Evolutionary conservation across 371 early-diverging fungal genomes (phyloP), one percentile per base, ranked within the genome.

Genomic region (Mortierella polycephala): DNA sequence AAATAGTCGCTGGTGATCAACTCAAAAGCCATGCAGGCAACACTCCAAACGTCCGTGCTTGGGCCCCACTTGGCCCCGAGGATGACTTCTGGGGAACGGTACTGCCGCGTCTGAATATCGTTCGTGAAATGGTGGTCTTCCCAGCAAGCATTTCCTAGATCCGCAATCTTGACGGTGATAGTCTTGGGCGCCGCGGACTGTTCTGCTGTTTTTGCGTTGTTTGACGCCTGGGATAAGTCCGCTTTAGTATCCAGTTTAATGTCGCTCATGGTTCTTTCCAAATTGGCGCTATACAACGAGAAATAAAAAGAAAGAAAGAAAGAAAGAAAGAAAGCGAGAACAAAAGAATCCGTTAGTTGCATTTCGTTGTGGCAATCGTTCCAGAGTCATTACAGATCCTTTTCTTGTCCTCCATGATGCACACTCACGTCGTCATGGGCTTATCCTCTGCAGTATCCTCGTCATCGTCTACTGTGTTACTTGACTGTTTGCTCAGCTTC

Each of bases 81-180:
- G 53, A 99, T 96, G 8, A 97, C 98, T 81, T 99, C 99, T 12
- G 99, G 99, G 2, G 96, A 92, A 54, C 99, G 91, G 69, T 99
- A 99, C 82, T 98, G 99, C 58, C 99, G 91, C 30, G 99, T 98
- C 77, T 98, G 98, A 62, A 99, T 98, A 82, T 98, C 98, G 65
- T 93, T 93, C 0, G 97, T 96, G 64, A 96, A 97, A 75, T 97
- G 97, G 67, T 96, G 92, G 74, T 97, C 88, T 5, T 91, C 90
- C 96, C 96, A 97, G 75, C 96, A 97, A n/a, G 99, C 96, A 73
- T 98, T 99, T 16, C 99, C 99, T 47, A 98, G 86, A 86, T 99
- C 99, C 10, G 99, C 98, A 73, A 99, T 96, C 80, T 99, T 99
- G 58, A 98, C 93, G 1, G 83, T 86, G 42, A 94, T 86, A 5